Evolutionary conservation across 805 yeast species (phyloP).

Genomic region (Candida silvicultrix): DNA sequence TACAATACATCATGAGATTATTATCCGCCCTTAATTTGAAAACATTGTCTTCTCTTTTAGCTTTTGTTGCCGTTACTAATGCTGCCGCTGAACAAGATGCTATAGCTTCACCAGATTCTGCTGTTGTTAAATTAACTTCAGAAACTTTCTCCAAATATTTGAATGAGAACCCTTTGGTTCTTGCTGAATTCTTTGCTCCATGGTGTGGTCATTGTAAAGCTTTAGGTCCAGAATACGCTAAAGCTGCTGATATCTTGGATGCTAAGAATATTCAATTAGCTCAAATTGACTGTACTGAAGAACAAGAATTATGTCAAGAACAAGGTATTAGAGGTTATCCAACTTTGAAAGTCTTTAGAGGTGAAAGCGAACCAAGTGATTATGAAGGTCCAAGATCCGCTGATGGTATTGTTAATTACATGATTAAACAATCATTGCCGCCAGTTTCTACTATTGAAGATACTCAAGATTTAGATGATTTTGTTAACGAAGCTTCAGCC

Average conservation of each 20-base stretch:
- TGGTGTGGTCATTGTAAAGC: constrained; percentile 98
- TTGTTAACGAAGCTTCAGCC: constrained; percentile 40
- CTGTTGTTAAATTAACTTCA: constrained; percentile 74
- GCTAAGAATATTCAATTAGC: constrained; percentile 65
- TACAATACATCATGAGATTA: constrained; percentile 29
- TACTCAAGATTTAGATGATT: constrained; percentile 42
- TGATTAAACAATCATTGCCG: constrained; percentile 80
- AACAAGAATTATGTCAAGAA: constrained; percentile 61
- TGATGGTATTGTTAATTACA: constrained; percentile 66
- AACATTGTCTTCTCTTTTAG: constrained; percentile 35
- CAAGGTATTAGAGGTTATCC: constrained; percentile 80
- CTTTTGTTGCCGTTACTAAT: constrained; percentile 23
- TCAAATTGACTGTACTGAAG: constrained; percentile 81
- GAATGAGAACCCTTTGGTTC: constrained; percentile 65
- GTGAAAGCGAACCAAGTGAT: constrained; percentile 41
- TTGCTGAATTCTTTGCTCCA: constrained; percentile 89
- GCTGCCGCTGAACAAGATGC: constrained; percentile 50
- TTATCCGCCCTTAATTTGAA: constrained; percentile 24
- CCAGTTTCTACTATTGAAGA: constrained; percentile 50
- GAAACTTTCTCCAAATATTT: constrained; percentile 62
- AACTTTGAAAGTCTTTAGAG: constrained; percentile 69
- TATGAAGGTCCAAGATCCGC: constrained; percentile 85
- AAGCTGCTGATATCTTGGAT: constrained; percentile 62
- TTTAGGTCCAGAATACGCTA: constrained; percentile 71
- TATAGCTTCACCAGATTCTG: constrained; percentile 74